phyloP scores from a whole-genome alignment of 2,329 filamentous ascomycete genomes.

The Aureobasidium sp. region DNA sequence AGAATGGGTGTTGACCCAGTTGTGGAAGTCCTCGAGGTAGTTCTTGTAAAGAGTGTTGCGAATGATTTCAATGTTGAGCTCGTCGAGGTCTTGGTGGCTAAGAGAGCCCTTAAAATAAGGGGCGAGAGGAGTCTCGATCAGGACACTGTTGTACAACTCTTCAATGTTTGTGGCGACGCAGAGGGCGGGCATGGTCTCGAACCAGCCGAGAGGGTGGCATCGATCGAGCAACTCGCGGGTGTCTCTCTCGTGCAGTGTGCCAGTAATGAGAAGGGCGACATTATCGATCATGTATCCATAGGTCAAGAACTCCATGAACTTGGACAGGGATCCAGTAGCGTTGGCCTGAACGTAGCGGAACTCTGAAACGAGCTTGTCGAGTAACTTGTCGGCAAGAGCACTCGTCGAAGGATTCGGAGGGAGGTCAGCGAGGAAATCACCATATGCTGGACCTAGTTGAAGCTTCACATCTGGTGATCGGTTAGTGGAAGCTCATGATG shows the following conservation, averaged over 20 bases:
- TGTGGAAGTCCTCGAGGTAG: conserved; percentile 95
- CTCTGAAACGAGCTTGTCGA: conserved; percentile 95
- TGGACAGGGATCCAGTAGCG: conserved; percentile 79
- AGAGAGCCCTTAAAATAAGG: conserved; percentile 96
- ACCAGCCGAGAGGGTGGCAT: conserved; percentile 96
- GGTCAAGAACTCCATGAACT: conserved; percentile 96
- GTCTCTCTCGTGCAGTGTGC: conserved; percentile 93
- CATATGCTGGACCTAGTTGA: conserved; percentile 91
- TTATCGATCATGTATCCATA: conserved; percentile 99
- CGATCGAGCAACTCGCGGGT: conserved; percentile 90
- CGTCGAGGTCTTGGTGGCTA: conserved; percentile 93
- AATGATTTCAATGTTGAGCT: conserved; percentile 98
- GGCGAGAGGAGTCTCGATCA: conserved; percentile 93
- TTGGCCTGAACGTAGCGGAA: conserved; percentile 96
- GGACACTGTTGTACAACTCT: conserved; percentile 94
- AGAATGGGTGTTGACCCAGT: conserved; percentile 83
- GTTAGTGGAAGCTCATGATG: conserved; percentile 11
- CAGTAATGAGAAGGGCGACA: conserved; percentile 93
- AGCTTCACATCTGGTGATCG: conserved; percentile 76
- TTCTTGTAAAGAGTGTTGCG: conserved; percentile 99
- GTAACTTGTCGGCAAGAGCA: conserved; percentile 86
- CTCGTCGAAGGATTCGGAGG: conserved; percentile 97
- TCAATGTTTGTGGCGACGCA: conserved; percentile 98
- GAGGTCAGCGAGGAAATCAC: conserved; percentile 89
- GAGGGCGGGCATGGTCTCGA: conserved; percentile 96